Conservation (phyloP, 257 asterid species). For the Marsdenia floribunda region DNA sequence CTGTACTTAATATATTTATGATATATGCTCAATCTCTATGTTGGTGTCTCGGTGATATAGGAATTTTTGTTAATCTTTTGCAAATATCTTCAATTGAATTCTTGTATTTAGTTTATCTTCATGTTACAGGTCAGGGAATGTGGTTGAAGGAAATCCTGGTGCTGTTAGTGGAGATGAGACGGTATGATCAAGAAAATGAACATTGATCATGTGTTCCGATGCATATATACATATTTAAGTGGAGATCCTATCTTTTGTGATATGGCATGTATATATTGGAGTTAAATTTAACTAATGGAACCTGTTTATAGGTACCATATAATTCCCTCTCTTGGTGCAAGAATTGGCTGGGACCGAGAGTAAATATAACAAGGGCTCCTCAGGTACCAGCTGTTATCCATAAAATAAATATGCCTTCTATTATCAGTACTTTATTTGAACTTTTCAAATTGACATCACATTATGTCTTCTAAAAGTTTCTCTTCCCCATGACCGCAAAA, state of each 20-base stretch:
- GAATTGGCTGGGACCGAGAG: slow-evolving; percentile 90
- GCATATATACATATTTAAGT: background rate
- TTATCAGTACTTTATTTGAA: background rate
- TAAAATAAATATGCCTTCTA: background rate
- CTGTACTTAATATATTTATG: background rate
- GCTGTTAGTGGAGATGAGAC: slow-evolving; percentile 95
- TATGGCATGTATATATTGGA: background rate
- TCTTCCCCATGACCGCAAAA: background rate
- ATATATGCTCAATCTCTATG: background rate
- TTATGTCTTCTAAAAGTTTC: background rate
- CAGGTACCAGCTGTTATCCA: slow-evolving; percentile 45
- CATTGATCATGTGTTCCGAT: background rate
- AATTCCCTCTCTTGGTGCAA: slow-evolving; percentile 99
- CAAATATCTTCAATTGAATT: background rate
- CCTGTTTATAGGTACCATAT: slow-evolving; percentile 71
- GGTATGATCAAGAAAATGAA: slow-evolving; percentile 43
- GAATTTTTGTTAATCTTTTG: background rate
- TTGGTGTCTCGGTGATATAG: background rate
- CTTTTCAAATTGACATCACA: background rate
- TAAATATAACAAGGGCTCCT: slow-evolving; percentile 95
- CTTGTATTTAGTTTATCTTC: slow-evolving; percentile 20
- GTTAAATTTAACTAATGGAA: slow-evolving; percentile 22
- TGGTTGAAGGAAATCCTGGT: slow-evolving; percentile 88
- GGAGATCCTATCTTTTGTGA: background rate
- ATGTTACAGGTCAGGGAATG: slow-evolving; percentile 78